Evolutionary conservation across 257 asterid genomes (phyloP), one percentile per base, ranked within the genome.

Genomic region (Salvia hispanica): DNA sequence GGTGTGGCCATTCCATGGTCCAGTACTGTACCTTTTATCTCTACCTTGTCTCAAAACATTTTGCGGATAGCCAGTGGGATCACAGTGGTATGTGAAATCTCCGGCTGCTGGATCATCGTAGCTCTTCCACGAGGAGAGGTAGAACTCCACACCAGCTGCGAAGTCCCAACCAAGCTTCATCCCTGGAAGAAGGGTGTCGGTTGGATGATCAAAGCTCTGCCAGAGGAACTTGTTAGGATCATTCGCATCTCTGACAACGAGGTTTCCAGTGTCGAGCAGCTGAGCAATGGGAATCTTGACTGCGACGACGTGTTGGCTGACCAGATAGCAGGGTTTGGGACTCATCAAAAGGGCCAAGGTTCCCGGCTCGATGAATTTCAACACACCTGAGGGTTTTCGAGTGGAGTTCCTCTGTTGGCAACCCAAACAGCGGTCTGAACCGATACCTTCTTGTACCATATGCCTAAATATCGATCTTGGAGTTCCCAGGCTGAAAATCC

Each of bases 111-210:
- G 88, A 77, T 86, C 76, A 0, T 75, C 81, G 7, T 59, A 44
- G 44, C 73, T 80, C 42, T 33, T 81, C 88, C 88, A 86, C 0
- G 93, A 83, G 0, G 84, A 56, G 6, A 79, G 56, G 39, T 57
- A 77, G 44, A 56, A 71, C 43, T 81, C 81, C 5, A 28, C 34
- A 0, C 76, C 71, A 1, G 81, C 77, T 3, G 16, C 33, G 0
- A 66, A 64, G 69, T 81, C 74, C 74, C 70, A 50, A 10, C 93
- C 93, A 5, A 80, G 73, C 45, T 78, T 82, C 89, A 82, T 81
- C 11, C 82, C 83, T 0, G 93, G 84, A 5, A 86, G 57, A 52
- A 76, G 43, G 0, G 83, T 81, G 13, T 83, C 82, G 5, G 81
- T 78, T 7, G 87, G 73, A 53, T 66, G 21, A 37, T 66, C 62